phyloP scores from a whole-genome alignment of 1,284 basidiomycete genomes.

The Heterobasidion irregulare region DNA sequence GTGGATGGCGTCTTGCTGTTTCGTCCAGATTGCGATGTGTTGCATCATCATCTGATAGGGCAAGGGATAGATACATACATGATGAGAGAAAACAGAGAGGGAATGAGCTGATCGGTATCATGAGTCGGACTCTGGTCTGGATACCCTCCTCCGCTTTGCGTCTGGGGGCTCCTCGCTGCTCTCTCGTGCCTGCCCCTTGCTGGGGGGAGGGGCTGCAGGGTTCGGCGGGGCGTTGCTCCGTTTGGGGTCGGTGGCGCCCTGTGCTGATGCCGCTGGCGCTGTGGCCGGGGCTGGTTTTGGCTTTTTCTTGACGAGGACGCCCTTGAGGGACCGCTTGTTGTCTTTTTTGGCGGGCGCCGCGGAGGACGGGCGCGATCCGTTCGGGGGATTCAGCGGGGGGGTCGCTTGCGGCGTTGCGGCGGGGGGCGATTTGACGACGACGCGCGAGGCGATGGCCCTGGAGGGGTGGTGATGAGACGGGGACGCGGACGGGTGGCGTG shows the following conservation, averaged over 20 bases:
- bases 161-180: slow-evolving; percentile 24
- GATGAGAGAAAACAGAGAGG: not conserved
- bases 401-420: slow-evolving; percentile 18
- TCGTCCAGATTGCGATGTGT: too few species aligned
- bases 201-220: not conserved
- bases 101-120: slow-evolving; percentile 13
- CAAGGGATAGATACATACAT: not conserved
- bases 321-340: slow-evolving; percentile 56
- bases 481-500: not conserved
- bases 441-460: slow-evolving; percentile 71
- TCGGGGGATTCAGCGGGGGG: slow-evolving; percentile 5
- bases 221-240: not conserved
- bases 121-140: slow-evolving; percentile 21
- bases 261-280: not conserved
- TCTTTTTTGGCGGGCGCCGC: slow-evolving; percentile 38
- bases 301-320: slow-evolving; percentile 74
- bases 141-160: slow-evolving; percentile 48
- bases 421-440: slow-evolving; percentile 41
- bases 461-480: slow-evolving; percentile 10
- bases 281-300: slow-evolving; percentile 25
- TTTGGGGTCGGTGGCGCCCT: not conserved
- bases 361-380: not conserved
- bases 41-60: not conserved
- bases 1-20: too few species aligned
- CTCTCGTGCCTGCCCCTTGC: slow-evolving; percentile 11